These are phyloP conservation scores for Populus ilicifolia DNA, from an alignment of 345 rosid species.

Conservation along the genomic window DNA sequence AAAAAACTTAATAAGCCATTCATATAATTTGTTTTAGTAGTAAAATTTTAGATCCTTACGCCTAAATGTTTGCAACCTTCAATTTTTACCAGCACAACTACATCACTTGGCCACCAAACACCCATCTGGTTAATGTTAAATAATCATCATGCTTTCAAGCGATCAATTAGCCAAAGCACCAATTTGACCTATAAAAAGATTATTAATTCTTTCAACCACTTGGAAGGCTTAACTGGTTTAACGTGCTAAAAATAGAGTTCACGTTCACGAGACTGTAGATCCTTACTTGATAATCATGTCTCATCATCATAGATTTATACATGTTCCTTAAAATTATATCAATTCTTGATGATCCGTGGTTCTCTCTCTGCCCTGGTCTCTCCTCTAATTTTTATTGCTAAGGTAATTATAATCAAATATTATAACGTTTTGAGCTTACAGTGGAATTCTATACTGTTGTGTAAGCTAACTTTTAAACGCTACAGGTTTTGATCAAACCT, in stretches of 20 bases:
- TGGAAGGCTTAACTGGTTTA: not conserved
- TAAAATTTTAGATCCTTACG: too few relatives aligned
- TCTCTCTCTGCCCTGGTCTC: too few relatives aligned
- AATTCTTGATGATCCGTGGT: not conserved
- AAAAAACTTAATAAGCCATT: too few relatives aligned
- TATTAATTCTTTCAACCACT: not conserved
- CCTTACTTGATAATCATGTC: not conserved
- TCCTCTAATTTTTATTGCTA: too few relatives aligned
- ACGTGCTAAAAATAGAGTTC: not conserved
- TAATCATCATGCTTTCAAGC: not conserved
- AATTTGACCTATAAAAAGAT: slow-evolving; percentile 4
- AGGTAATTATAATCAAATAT: too few relatives aligned
- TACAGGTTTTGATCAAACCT: too few relatives aligned
- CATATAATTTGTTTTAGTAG: too few relatives aligned
- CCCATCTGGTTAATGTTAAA: slow-evolving; percentile 40
- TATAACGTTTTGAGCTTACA: too few relatives aligned
- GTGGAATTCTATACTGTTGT: too few relatives aligned
- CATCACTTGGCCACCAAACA: slow-evolving; percentile 54
- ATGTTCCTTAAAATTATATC: not conserved
- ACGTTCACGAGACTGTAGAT: not conserved
- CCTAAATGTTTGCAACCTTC: too few relatives aligned
- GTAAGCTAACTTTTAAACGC: too few relatives aligned
- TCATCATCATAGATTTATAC: not conserved
- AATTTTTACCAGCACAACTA: too few relatives aligned
- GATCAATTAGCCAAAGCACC: not conserved